Base-by-base conservation (phyloP, 139 green algal genomes). In the Coelastrella sp. region DNA sequence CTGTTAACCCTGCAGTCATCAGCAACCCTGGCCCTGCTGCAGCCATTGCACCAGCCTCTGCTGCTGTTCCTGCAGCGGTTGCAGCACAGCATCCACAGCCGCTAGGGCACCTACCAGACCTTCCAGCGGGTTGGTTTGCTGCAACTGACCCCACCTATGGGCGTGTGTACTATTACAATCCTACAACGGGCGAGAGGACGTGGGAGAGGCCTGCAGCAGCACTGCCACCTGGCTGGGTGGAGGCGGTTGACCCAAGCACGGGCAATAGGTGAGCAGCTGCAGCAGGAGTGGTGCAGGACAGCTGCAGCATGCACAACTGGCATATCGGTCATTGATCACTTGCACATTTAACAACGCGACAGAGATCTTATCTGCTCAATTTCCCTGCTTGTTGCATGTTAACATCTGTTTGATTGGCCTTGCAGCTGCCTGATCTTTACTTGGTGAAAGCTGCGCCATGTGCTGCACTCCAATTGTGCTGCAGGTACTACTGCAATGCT, bases 101-200 rank as follows among this genome's bases (percentile, higher is more conserved):
- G 23, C 74, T 86, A 47, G 77, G 86, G 23, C 47, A 68, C 14
- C 32, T 66, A 60, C 61, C 77, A 4, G 58, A 19, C 3, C 89
- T 98, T 88, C 94, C 95, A 0, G 65, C 80, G 0, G 96, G 96
- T 23, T 98, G 96, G 96, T 92, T 87, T 47, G 90, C 96, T 82
- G 94, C 95, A 2, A 32, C 95, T 57, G 95, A 97, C 89, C 90
- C 96, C 16, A 95, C 91, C 0, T 96, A 97, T 93, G 82, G 94
- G 14, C 81, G 93, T 23, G 60, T 86, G 2, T 98, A 98, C 91
- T 98, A 93, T 81, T 98, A 95, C 88, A 95, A 96, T 88, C 87
- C 93, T 1, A 64, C 83, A 23, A 97, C 91, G 5, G 95, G 96
- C 11, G 91, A 95, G 85, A 87, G 93, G 13, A 87, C 32, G 4